Conservation (phyloP, 1,284 basidiomycete genomes). For the Ustilago xerochloae region DNA sequence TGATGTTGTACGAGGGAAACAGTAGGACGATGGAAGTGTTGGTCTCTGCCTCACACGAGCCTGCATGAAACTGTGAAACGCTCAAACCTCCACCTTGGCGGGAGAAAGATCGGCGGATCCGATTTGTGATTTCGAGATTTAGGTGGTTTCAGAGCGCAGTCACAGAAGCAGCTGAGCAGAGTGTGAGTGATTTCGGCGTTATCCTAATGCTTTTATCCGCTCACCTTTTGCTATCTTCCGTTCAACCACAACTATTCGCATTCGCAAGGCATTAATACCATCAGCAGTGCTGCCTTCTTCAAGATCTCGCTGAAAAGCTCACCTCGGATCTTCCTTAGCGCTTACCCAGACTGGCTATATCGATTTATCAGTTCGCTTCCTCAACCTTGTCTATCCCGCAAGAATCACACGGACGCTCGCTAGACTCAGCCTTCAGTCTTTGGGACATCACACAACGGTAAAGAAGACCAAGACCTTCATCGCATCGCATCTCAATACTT, state of each 20-base stretch:
- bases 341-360: too few species aligned
- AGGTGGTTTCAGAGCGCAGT: too few species aligned
- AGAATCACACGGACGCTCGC: too few species aligned
- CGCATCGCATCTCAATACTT: not conserved
- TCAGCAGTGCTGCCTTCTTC: too few species aligned
- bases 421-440: too few species aligned
- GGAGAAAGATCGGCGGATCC: conserved; percentile 28
- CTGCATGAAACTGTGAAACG: not conserved
- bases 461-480: not conserved
- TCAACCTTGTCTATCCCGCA: too few species aligned
- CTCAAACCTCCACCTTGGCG: conserved; percentile 27
- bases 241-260: too few species aligned
- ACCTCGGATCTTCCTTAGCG: too few species aligned
- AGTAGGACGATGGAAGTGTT: conserved; percentile 13
- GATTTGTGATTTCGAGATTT: conserved; percentile 12
- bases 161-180: conserved; percentile 12
- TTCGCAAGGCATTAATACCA: too few species aligned
- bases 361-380: too few species aligned
- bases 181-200: conserved; percentile 11
- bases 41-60: conserved; percentile 5
- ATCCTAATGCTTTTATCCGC: not conserved
- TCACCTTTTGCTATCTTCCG: not conserved
- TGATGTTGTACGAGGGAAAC: not conserved
- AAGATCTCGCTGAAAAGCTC: too few species aligned
- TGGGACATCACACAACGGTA: too few species aligned